Base-by-base conservation (phyloP, 73 alveolate genomes). In the Paramecium sonneborni region DNA sequence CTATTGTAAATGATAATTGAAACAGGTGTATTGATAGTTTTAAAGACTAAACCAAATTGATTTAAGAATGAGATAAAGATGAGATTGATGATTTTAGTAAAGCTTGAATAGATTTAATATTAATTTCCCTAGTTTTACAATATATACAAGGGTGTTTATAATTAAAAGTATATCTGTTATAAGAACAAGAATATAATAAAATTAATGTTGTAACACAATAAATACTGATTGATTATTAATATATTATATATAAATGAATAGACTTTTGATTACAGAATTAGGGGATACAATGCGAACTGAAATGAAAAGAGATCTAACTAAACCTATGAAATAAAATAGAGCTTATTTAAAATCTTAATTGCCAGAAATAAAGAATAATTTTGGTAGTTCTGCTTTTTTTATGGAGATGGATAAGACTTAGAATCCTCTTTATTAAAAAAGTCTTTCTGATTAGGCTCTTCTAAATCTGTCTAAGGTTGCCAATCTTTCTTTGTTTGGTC, bases 401-500 rank as follows among this genome's bases (percentile, higher is more conserved):
- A 30, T 28, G 5, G 90, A 79, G 15, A 79, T 39, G 1, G 90
- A 79, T 6, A 62, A 62, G 24, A 32, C 48, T 20, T 24, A 39
- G n/a, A 79, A 79, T 24, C 90, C 90, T 3, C 52, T 79, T 6
- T 79, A 79, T 23, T 43, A 43, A 62, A 43, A 79, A 44, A 43
- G 62, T 34, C 55, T 43, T 37, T 79, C 76, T 39, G 76, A 79
- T 30, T 30, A 30, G 7, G 90, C 98, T 72, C 98, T 95, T 30
- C 92, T 93, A 32, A 97, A 84, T 14, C 93, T 94, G 57, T 93
- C 79, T 46, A 96, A 46, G 30, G 96, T 28, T 3, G 97, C 96
- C 72, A 93, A 39, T 91, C 96, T 97, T 85, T 97, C 95, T 88
- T 96, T 97, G 85, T 94, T 95, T 82, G 95, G 94, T 0, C 30